Evolutionary conservation across 179 eudicot species (phyloP).

Genomic region (Sideroxylon spinosum): DNA sequence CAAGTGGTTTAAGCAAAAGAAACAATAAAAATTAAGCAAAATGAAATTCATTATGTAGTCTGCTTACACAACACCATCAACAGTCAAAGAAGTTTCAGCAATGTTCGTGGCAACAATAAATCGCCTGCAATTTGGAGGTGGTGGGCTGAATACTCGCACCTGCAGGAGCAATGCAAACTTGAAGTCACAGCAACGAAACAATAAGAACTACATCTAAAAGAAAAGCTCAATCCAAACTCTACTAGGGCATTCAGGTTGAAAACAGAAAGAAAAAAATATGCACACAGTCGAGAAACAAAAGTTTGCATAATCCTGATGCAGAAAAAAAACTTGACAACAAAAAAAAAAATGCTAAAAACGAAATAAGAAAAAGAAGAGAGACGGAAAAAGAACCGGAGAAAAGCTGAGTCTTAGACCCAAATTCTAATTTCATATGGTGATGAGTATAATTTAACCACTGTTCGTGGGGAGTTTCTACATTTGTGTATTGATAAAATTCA

Average conservation of each 20-base stretch:
- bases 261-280: neutral
- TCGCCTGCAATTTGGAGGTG: slow-evolving; percentile 87
- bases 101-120: slow-evolving; percentile 93
- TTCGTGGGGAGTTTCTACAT: neutral
- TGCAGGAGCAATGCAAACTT: slow-evolving; percentile 30
- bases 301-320: neutral
- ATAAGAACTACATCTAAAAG: neutral
- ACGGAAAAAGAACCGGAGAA: neutral
- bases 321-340: neutral
- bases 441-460: neutral
- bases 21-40: slow-evolving; percentile 5
- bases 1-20: neutral
- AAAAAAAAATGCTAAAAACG: neutral
- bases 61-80: slow-evolving; percentile 94
- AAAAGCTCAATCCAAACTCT: neutral
- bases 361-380: neutral
- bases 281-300: neutral
- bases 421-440: neutral
- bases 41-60: slow-evolving; percentile 15
- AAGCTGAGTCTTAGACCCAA: neutral
- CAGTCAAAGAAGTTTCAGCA: slow-evolving; percentile 97
- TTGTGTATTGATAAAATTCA: neutral
- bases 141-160: slow-evolving; percentile 91
- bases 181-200: slow-evolving; percentile 13
- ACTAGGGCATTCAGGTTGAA: neutral